phyloP scores from a whole-genome alignment of 176 grass and related monocot genomes.

The Saccharum officinarum region DNA sequence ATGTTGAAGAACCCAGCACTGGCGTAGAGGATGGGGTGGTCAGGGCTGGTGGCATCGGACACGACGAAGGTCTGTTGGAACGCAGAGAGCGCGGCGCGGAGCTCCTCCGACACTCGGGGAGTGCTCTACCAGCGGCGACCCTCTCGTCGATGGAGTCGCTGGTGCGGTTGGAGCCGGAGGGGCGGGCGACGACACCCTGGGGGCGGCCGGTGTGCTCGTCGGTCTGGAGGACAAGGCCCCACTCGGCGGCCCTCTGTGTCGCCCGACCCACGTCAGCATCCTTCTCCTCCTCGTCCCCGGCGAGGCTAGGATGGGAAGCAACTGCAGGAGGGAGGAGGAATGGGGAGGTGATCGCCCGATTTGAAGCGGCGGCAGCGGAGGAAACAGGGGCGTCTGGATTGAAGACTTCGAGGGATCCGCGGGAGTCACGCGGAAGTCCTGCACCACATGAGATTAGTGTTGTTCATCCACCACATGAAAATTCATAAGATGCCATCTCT shows the following conservation, averaged over 20 bases:
- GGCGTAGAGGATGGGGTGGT: constrained; percentile 72
- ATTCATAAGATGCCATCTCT: no score
- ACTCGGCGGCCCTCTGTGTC: constrained; percentile 70
- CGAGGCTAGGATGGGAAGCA: background rate
- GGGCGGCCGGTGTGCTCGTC: constrained; percentile 76
- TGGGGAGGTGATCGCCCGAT: constrained; percentile 5
- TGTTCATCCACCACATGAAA: no score
- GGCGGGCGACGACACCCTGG: constrained; percentile 61
- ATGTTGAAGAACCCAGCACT: constrained; percentile 77
- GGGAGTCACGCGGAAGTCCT: constrained; percentile 74
- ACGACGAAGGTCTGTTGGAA: constrained; percentile 86
- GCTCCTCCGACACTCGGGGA: constrained; percentile 72
- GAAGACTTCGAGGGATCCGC: constrained; percentile 88
- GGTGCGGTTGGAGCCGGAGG: constrained; percentile 31
- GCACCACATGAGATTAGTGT: background rate
- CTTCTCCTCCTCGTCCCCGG: background rate
- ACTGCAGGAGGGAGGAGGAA: background rate
- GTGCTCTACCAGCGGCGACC: background rate
- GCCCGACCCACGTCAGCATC: constrained; percentile 22
- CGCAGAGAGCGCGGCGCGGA: constrained; percentile 63
- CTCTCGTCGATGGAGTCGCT: constrained; percentile 14
- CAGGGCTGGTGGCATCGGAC: constrained; percentile 62
- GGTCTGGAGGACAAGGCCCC: constrained; percentile 85
- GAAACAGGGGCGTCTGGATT: constrained; percentile 42
- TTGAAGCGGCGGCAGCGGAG: background rate